Evolutionary conservation across 1,284 basidiomycete species (phyloP).

Genomic region (Lentinula novae-zelandiae): DNA sequence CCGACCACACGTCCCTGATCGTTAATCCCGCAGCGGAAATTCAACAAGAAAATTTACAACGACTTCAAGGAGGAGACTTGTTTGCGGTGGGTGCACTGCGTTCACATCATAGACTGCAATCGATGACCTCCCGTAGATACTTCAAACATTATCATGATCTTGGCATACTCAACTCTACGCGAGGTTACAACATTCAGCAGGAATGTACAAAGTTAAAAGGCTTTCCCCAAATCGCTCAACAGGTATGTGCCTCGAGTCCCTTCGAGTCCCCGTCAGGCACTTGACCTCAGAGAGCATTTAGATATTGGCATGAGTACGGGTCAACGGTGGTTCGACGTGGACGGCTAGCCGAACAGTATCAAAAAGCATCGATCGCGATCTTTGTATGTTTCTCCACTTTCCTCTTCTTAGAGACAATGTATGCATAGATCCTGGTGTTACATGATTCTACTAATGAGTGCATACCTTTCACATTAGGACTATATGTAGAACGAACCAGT

Average conservation of each 20-base stretch:
- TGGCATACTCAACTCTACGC: constrained; percentile 43
- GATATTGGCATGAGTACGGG: not conserved
- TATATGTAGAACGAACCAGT: no score
- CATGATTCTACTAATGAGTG: no score
- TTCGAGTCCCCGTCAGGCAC: no score
- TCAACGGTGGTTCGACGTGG: no score
- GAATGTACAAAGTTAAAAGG: constrained; percentile 66
- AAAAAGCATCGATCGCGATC: no score
- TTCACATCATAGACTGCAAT: not conserved
- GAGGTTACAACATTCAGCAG: constrained; percentile 50
- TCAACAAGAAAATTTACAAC: constrained; percentile 73
- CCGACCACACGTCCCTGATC: not conserved
- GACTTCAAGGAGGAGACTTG: constrained; percentile 77
- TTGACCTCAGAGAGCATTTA: not conserved
- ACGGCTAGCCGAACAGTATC: no score
- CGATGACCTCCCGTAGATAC: constrained; percentile 34
- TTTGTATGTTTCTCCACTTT: no score
- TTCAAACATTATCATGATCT: constrained; percentile 49
- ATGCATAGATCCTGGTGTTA: no score
- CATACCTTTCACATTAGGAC: no score
- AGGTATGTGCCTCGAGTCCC: constrained; percentile 26
- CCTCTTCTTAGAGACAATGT: no score
- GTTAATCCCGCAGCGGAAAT: constrained; percentile 48
- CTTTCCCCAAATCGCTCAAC: constrained; percentile 35
- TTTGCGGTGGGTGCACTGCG: constrained; percentile 42